Conservation (phyloP, 2,329 filamentous ascomycete species). For the Beauveria sp. region DNA sequence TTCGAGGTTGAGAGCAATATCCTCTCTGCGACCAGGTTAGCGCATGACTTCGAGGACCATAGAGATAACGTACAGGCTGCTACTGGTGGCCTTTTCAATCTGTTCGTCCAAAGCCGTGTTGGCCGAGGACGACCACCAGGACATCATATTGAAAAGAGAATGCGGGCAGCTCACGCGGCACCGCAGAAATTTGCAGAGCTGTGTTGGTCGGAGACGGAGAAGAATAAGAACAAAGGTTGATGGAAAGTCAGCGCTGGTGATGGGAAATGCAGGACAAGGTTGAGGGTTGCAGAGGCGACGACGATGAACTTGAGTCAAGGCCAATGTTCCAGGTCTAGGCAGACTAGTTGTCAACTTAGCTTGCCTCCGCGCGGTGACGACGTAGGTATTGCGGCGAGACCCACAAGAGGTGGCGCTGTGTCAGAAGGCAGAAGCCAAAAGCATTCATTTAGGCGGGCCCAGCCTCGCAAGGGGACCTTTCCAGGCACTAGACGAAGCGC, state of each 20-base stretch:
- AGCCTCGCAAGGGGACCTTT: background rate
- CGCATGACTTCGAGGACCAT: background rate
- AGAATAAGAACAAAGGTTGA: background rate
- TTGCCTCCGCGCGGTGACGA: conserved; percentile 12
- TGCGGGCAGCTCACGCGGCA: conserved; percentile 3
- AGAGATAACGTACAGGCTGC: conserved; percentile 64
- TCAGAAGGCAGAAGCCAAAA: background rate
- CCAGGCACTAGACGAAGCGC: background rate
- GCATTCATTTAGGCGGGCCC: background rate
- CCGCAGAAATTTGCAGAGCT: background rate
- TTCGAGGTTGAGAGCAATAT: conserved; percentile 94
- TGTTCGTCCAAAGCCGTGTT: conserved; percentile 93
- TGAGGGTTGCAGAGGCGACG: background rate
- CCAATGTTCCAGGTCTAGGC: conserved; percentile 6
- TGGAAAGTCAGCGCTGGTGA: background rate
- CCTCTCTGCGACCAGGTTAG: conserved; percentile 53
- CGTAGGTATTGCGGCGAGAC: conserved; percentile 8
- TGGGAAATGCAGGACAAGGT: background rate
- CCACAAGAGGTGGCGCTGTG: conserved; percentile 9
- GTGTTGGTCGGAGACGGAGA: background rate
- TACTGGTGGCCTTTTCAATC: conserved; percentile 89
- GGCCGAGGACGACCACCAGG: conserved; percentile 90
- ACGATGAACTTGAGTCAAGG: conserved; percentile 7
- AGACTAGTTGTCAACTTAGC: background rate
- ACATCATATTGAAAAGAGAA: conserved; percentile 55